Conservation (phyloP, 2,329 filamentous ascomycete species). For the Allantophomopsis lycopodina region DNA sequence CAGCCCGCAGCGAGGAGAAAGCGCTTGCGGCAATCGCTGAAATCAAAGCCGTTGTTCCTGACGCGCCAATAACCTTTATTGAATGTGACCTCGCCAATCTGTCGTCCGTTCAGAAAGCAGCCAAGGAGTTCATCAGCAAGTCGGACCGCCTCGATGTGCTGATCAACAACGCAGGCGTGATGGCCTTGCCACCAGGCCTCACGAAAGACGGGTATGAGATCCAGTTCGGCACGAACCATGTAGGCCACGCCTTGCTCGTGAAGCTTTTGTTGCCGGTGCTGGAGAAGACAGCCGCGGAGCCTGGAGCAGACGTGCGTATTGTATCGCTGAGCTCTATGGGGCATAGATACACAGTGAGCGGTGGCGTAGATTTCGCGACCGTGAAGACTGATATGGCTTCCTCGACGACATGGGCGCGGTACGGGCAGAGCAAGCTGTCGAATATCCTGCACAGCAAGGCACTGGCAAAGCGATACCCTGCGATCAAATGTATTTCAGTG, state of each 20-base stretch:
- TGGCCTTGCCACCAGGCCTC: constrained; percentile 21
- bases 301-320: constrained; percentile 9
- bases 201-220: constrained; percentile 32
- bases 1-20: constrained; percentile 20
- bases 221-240: constrained; percentile 33
- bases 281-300: constrained; percentile 9
- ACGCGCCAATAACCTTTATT: constrained; percentile 6
- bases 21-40: constrained; percentile 14
- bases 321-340: constrained; percentile 11
- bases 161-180: constrained; percentile 30
- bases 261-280: constrained; percentile 22
- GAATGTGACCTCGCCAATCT: constrained; percentile 28
- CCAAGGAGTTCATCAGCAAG: constrained; percentile 20
- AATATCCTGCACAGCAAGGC: constrained; percentile 28
- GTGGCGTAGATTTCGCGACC: constrained; percentile 14
- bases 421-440: constrained; percentile 33
- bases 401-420: constrained; percentile 11
- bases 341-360: neutral
- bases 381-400: constrained; percentile 8
- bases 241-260: constrained; percentile 31
- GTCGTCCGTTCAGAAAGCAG: constrained; percentile 25
- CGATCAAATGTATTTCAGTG: constrained; percentile 22
- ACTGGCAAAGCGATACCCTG: constrained; percentile 23
- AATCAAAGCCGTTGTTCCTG: constrained; percentile 2
- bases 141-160: constrained; percentile 27